phyloP scores from a whole-genome alignment of 129 eudicot species.

The Pseudognaphalium luteoalbum region DNA sequence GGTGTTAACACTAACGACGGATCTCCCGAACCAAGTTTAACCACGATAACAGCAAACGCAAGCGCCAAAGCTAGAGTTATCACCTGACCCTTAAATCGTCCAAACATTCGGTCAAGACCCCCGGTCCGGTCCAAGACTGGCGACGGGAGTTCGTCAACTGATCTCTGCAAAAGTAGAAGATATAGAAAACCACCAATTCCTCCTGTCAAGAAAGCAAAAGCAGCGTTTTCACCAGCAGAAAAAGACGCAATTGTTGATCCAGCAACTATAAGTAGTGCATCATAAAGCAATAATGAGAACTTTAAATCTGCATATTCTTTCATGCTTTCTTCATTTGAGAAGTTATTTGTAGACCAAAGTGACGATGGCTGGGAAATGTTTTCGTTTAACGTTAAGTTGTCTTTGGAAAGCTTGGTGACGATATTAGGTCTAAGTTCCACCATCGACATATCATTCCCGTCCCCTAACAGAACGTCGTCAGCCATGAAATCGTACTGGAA shows the following conservation, averaged over 20 bases:
- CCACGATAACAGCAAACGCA: conserved; percentile 39
- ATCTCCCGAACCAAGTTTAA: conserved; percentile 31
- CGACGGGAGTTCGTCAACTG: conserved; percentile 75
- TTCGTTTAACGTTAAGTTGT: conserved; percentile 28
- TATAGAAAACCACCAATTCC: conserved; percentile 78
- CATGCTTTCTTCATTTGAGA: conserved; percentile 86
- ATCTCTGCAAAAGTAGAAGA: conserved; percentile 67
- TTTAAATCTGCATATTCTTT: conserved; percentile 83
- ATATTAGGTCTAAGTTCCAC: conserved; percentile 68
- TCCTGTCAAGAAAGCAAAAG: conserved; percentile 64
- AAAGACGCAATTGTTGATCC: conserved; percentile 65
- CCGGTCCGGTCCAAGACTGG: conserved; percentile 39
- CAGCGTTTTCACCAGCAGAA: conserved; percentile 55
- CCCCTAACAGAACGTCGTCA: conserved; percentile 77
- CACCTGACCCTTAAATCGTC: conserved; percentile 52
- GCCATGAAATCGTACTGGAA: conserved; percentile 50
- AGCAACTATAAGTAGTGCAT: conserved; percentile 56
- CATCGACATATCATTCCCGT: conserved; percentile 64
- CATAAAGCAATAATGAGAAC: conserved; percentile 68
- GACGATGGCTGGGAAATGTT: conserved; percentile 26
- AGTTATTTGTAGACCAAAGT: background rate
- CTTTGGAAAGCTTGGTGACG: conserved; percentile 44
- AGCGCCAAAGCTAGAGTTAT: conserved; percentile 50
- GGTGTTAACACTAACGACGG: conserved; percentile 28
- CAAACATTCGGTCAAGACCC: conserved; percentile 41